phyloP scores from a whole-genome alignment of 768 basidiomycete species.

The Jaapia argillacea region DNA sequence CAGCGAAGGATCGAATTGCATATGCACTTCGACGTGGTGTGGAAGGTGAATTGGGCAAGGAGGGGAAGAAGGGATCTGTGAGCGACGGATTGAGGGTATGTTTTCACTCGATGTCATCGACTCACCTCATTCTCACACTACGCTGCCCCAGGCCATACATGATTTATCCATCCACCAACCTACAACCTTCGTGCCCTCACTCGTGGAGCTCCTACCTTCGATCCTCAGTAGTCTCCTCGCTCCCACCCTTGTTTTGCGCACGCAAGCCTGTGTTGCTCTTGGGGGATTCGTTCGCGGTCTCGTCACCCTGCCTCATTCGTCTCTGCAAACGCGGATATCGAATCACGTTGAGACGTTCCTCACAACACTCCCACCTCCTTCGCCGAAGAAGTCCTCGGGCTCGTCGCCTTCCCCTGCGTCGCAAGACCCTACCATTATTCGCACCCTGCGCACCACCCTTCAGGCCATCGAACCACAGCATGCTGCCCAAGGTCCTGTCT shows the following conservation, averaged over 20 bases:
- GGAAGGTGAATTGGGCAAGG: slow-evolving; percentile 78
- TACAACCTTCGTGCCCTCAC: slow-evolving; percentile 56
- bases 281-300: slow-evolving; percentile 55
- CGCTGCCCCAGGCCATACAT: slow-evolving; percentile 49
- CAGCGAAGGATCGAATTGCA: slow-evolving; percentile 57
- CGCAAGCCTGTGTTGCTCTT: slow-evolving; percentile 68
- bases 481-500: slow-evolving; percentile 68
- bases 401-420: slow-evolving; percentile 20
- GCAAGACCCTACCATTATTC: slow-evolving; percentile 43
- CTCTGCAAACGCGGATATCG: slow-evolving; percentile 44
- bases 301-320: slow-evolving; percentile 34
- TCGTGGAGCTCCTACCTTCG: slow-evolving; percentile 48
- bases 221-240: slow-evolving; percentile 56
- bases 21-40: slow-evolving; percentile 67
- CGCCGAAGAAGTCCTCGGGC: slow-evolving; percentile 19
- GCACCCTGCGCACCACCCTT: slow-evolving; percentile 59
- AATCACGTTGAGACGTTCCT: slow-evolving; percentile 37
- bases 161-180: slow-evolving; percentile 60
- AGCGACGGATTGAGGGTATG: slow-evolving; percentile 71
- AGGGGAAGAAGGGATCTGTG: slow-evolving; percentile 79
- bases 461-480: slow-evolving; percentile 41
- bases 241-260: slow-evolving; percentile 51
- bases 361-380: slow-evolving; percentile 27
- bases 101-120: neutral
- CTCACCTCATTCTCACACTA: slow-evolving; percentile 4